phyloP scores from a whole-genome alignment of 441 rosid species.

The Raphanus hybrid region DNA sequence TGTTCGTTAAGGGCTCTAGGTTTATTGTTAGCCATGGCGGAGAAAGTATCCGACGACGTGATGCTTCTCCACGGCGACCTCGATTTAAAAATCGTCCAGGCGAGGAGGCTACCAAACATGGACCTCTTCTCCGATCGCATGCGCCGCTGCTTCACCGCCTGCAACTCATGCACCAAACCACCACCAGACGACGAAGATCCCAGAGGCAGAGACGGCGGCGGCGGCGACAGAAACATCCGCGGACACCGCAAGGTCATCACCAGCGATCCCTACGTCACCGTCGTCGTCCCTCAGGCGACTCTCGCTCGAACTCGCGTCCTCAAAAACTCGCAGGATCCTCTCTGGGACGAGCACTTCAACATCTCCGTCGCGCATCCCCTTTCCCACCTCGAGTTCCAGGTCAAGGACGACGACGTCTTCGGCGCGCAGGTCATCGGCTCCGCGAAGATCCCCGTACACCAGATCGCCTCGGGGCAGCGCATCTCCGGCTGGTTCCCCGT shows the following conservation, averaged over 20 bases:
- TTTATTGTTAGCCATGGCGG: conserved; percentile 47
- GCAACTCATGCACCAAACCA: conserved; percentile 40
- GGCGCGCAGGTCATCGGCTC: conserved; percentile 74
- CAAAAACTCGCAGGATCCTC: conserved; percentile 64
- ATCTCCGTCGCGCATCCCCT: conserved; percentile 75
- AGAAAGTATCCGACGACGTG: conserved; percentile 33
- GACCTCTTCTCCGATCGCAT: conserved; percentile 59
- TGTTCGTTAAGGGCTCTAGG: conserved; percentile 34
- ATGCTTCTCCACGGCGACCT: conserved; percentile 82
- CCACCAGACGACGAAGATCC: background rate
- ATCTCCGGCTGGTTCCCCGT: conserved; percentile 65
- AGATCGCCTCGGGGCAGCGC: conserved; percentile 47
- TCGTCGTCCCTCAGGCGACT: conserved; percentile 83
- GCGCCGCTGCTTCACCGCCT: conserved; percentile 55
- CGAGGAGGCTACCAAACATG: conserved; percentile 80
- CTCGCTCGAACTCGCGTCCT: conserved; percentile 78
- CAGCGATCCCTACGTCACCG: conserved; percentile 85
- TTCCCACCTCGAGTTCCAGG: conserved; percentile 66
- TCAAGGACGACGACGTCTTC: conserved; percentile 81
- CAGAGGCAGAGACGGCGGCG: conserved; percentile 20
- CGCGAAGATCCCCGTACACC: conserved; percentile 59
- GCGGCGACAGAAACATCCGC: conserved; percentile 36
- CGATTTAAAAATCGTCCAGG: conserved; percentile 66
- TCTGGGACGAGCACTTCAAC: conserved; percentile 72
- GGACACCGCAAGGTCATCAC: conserved; percentile 60